Percentiles rank a stretch among this genome's conserved stretches.
phyloP scores from a whole-genome alignment of 306 rosid genomes.

The Erythrophleum fordii region DNA sequence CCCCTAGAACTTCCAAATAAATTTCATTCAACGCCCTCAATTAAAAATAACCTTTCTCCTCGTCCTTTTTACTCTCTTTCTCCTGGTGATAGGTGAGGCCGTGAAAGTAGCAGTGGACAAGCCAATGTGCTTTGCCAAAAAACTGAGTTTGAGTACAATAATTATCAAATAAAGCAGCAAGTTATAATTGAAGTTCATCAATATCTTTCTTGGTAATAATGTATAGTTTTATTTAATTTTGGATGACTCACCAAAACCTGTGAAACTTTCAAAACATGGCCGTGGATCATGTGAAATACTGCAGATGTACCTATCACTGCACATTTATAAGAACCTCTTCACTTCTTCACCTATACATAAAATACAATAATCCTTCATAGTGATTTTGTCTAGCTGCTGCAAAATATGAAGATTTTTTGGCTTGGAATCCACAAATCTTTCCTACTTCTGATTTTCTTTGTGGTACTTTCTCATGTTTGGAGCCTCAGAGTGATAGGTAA shows the following conservation, averaged over 20 bases:
- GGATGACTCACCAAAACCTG: conserved; percentile 54
- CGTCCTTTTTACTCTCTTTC: conserved; percentile 1
- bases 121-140: not conserved
- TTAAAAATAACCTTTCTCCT: not conserved
- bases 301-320: conserved; percentile 46
- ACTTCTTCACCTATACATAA: conserved; percentile 17
- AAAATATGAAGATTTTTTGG: conserved; percentile 49
- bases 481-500: conserved; percentile 41
- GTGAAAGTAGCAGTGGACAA: not conserved
- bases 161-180: not conserved
- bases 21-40: not conserved
- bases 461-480: conserved; percentile 38
- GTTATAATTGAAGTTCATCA: conserved; percentile 19
- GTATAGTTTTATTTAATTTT: conserved; percentile 1
- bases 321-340: conserved; percentile 56
- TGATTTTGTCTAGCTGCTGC: not conserved
- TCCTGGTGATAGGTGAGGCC: not conserved
- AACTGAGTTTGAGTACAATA: not conserved
- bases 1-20: not conserved
- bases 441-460: conserved; percentile 49
- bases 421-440: conserved; percentile 34
- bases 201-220: not conserved
- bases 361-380: not conserved
- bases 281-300: conserved; percentile 79
- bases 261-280: conserved; percentile 62